These are phyloP conservation scores for Boletus reticulatus DNA, from an alignment of 768 basidiomycete genomes.

Conservation along the genomic window DNA sequence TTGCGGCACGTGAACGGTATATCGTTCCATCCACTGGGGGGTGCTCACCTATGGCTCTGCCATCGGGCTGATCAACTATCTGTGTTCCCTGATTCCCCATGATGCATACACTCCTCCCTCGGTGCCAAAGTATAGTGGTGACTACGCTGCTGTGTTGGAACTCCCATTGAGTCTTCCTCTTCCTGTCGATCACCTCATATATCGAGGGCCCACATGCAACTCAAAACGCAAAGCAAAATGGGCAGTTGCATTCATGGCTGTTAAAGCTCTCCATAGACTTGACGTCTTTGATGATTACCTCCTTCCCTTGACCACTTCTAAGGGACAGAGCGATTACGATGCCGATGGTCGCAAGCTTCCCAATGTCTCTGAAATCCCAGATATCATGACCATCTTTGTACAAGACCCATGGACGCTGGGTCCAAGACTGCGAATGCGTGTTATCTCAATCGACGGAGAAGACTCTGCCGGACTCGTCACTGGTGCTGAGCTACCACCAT, in stretches of 20 bases:
- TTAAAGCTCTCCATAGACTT: slow-evolving; percentile 63
- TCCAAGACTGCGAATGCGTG: slow-evolving; percentile 60
- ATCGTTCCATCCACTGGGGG: slow-evolving; percentile 67
- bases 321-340: slow-evolving; percentile 49
- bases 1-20: slow-evolving; percentile 69
- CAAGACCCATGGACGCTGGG: slow-evolving; percentile 66
- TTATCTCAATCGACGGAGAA: slow-evolving; percentile 48
- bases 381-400: slow-evolving; percentile 59
- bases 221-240: slow-evolving; percentile 83
- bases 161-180: slow-evolving; percentile 71
- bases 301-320: slow-evolving; percentile 59
- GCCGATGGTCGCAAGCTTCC: slow-evolving; percentile 46
- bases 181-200: slow-evolving; percentile 49
- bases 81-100: slow-evolving; percentile 75
- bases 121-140: slow-evolving; percentile 59
- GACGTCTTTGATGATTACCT: slow-evolving; percentile 82
- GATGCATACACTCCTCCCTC: slow-evolving; percentile 65
- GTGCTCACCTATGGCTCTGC: slow-evolving; percentile 77
- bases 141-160: slow-evolving; percentile 54
- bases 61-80: slow-evolving; percentile 63
- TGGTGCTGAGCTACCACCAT: slow-evolving; percentile 52
- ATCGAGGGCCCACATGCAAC: slow-evolving; percentile 54
- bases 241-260: slow-evolving; percentile 77
- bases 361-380: slow-evolving; percentile 47
- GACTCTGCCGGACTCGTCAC: slow-evolving; percentile 63